A percentile compares a stretch with the other conserved stretches of the same genome.
Evolutionary conservation across 2,329 filamentous ascomycete genomes (phyloP).

Genomic region (Aspergillus sp.): DNA sequence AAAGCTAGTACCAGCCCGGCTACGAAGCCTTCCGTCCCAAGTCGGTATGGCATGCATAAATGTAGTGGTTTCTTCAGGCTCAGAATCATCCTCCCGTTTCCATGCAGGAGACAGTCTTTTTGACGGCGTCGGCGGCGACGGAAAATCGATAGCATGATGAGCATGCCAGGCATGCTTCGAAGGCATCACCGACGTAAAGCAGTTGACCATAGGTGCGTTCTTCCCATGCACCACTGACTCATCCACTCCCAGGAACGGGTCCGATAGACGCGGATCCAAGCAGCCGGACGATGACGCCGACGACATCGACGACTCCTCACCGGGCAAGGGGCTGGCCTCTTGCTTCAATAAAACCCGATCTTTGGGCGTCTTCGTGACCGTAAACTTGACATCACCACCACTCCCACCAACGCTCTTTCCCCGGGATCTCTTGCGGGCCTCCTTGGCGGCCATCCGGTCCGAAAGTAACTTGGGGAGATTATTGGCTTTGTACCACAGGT

Average conservation of each 20-base stretch:
- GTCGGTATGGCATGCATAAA: constrained; percentile 7
- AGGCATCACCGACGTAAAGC: constrained; percentile 2
- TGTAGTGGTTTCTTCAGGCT: constrained; percentile 7
- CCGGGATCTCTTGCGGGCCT: constrained; percentile 50
- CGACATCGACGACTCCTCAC: too few species aligned
- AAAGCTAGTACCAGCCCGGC: constrained; percentile 1
- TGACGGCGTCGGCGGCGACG: neutral
- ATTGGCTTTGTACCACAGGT: constrained; percentile 68
- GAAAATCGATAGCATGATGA: constrained; percentile 1
- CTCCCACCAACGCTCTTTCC: constrained; percentile 2
- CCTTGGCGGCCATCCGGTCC: constrained; percentile 68
- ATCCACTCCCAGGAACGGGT: constrained; percentile 6
- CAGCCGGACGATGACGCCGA: constrained; percentile 10
- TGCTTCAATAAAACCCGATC: neutral
- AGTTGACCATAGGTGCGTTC: constrained; percentile 2
- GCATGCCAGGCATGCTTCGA: neutral
- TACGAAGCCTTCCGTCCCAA: constrained; percentile 5
- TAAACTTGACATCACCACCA: neutral
- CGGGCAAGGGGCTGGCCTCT: neutral
- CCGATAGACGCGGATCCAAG: constrained; percentile 23
- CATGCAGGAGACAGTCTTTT: constrained; percentile 1
- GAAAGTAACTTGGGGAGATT: constrained; percentile 65
- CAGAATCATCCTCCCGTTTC: constrained; percentile 12
- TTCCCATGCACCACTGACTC: constrained; percentile 1
- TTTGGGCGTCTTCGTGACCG: neutral